phyloP scores from a whole-genome alignment of 2,329 filamentous ascomycete species.

The Epichloe elymi region DNA sequence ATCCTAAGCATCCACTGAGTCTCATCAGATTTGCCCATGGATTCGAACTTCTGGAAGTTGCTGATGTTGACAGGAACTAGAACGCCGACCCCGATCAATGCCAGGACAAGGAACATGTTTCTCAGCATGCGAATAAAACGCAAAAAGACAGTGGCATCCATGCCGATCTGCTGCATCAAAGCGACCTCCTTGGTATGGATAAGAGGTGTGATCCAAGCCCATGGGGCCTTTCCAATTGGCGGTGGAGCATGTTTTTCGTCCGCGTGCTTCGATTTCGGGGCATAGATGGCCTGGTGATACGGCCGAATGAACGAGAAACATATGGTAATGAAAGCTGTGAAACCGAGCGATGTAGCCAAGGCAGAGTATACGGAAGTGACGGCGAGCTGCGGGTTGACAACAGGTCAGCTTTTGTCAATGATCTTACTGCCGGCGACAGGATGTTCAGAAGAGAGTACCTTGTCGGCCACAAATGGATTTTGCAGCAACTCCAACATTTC shows the following conservation, averaged over 20 bases:
- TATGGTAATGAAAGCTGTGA: constrained; percentile 61
- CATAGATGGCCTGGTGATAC: constrained; percentile 85
- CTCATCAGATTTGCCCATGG: constrained; percentile 6
- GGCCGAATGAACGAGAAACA: constrained; percentile 83
- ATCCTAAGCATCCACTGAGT: constrained; percentile 42
- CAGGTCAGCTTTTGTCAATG: neutral
- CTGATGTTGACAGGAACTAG: constrained; percentile 69
- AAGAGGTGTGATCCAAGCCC: constrained; percentile 75
- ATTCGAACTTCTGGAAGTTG: constrained; percentile 17
- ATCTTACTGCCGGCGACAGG: too few relatives aligned
- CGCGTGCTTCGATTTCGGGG: constrained; percentile 83
- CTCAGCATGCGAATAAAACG: constrained; percentile 83
- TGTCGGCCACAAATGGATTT: constrained; percentile 31
- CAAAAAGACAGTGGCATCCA: constrained; percentile 86
- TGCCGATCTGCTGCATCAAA: constrained; percentile 67
- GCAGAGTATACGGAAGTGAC: constrained; percentile 58
- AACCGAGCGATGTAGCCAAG: constrained; percentile 63
- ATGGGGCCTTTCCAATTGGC: constrained; percentile 70
- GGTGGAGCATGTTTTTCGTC: constrained; percentile 85
- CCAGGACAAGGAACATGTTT: constrained; percentile 69
- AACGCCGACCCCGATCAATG: constrained; percentile 60
- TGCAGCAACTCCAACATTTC: constrained; percentile 35
- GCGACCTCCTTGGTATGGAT: constrained; percentile 65
- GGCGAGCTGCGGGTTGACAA: constrained; percentile 12
- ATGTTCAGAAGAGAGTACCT: neutral